Conservation (phyloP, 2,329 filamentous ascomycete species). For the Trichoderma koningii region DNA sequence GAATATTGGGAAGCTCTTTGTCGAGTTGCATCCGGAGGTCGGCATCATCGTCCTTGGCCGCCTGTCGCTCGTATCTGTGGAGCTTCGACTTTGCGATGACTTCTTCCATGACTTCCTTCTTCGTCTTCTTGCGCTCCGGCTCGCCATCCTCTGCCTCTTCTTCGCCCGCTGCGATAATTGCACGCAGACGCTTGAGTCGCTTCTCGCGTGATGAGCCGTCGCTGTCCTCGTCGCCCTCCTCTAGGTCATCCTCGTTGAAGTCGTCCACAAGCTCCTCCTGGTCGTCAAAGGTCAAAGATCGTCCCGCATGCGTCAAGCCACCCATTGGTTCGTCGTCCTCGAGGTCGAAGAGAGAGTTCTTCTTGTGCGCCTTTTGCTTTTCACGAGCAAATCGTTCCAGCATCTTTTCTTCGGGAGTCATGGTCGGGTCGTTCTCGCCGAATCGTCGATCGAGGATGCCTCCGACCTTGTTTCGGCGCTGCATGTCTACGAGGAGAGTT, state of each 20-base stretch:
- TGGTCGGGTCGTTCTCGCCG: conserved; percentile 90
- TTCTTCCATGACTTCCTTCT: conserved; percentile 97
- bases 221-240: conserved; percentile 60
- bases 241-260: conserved; percentile 76
- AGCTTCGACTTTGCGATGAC: conserved; percentile 96
- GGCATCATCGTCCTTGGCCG: conserved; percentile 89
- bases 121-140: conserved; percentile 87
- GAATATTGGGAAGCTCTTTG: conserved; percentile 76
- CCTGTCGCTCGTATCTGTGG: conserved; percentile 92
- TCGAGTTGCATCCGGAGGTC: conserved; percentile 83
- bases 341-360: conserved; percentile 81
- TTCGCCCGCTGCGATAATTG: conserved; percentile 47
- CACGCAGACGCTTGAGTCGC: conserved; percentile 59
- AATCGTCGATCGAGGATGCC: conserved; percentile 92
- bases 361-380: conserved; percentile 77
- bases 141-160: conserved; percentile 55
- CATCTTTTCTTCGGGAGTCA: conserved; percentile 92
- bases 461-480: conserved; percentile 84
- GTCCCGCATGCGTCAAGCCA: conserved; percentile 80
- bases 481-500: conserved; percentile 87
- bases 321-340: conserved; percentile 69
- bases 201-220: conserved; percentile 58
- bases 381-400: conserved; percentile 87
- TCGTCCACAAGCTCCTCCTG: conserved; percentile 61
- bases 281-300: conserved; percentile 66